Evolutionary conservation across 352 stramenopile genomes (phyloP).

Genomic region (Globisporangium orthogonon): DNA sequence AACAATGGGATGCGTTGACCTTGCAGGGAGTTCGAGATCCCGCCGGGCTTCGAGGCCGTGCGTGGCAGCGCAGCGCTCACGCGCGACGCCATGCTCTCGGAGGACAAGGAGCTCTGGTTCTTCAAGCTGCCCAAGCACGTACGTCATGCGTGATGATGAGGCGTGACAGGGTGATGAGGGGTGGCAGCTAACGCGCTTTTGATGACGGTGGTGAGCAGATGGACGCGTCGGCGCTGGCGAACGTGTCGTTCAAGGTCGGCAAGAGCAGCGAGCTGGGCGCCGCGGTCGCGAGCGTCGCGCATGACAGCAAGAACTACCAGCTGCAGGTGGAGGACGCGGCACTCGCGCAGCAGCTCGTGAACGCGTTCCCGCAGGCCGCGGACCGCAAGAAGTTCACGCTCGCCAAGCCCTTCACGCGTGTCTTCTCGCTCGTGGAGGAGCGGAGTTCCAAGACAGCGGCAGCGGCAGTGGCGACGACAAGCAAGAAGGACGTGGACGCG

Average conservation of each 20-base stretch:
- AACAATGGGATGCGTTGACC: too few species aligned
- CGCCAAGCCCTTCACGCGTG: slow-evolving; percentile 66
- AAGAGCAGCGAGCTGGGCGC: slow-evolving; percentile 24
- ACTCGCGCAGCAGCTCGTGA: slow-evolving; percentile 71
- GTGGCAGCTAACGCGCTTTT: too few species aligned
- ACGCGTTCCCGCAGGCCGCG: slow-evolving; percentile 51
- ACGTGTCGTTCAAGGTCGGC: slow-evolving; percentile 59
- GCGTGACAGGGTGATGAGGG: too few species aligned
- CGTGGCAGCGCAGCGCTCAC: slow-evolving; percentile 51
- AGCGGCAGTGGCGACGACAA: slow-evolving; percentile 22
- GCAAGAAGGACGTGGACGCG: slow-evolving; percentile 25
- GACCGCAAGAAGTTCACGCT: slow-evolving; percentile 59
- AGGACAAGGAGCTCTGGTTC: slow-evolving; percentile 84
- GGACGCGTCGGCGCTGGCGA: slow-evolving; percentile 60
- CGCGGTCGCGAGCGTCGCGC: slow-evolving; percentile 34
- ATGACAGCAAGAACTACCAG: slow-evolving; percentile 42
- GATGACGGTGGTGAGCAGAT: slow-evolving; percentile 19
- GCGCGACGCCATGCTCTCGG: slow-evolving; percentile 48
- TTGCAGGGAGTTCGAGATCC: slow-evolving; percentile 75
- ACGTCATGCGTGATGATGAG: slow-evolving; percentile 11
- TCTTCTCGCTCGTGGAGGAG: slow-evolving; percentile 66
- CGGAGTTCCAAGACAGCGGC: slow-evolving; percentile 7
- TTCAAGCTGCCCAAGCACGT: slow-evolving; percentile 82
- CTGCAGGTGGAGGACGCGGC: slow-evolving; percentile 53
- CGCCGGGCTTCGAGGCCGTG: slow-evolving; percentile 57